Conservation (phyloP, 345 rosid species). For the Populus deltoides region DNA sequence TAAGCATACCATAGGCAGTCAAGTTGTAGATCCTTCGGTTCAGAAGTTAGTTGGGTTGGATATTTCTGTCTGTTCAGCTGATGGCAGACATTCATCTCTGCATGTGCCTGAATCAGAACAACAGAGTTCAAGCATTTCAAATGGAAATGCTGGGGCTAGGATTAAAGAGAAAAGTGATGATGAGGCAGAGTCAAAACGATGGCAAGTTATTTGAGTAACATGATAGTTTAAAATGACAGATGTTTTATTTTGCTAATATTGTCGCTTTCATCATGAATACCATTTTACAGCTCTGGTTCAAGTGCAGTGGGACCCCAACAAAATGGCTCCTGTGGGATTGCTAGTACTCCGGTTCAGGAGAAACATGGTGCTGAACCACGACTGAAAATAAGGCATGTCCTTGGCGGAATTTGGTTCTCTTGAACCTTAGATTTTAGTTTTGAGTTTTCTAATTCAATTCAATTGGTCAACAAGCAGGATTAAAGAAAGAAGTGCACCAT, state of each 20-base stretch:
- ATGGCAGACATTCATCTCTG: slow-evolving; percentile 1
- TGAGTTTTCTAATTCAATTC: background rate
- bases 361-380: slow-evolving; percentile 6
- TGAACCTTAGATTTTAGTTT: background rate
- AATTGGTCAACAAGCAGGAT: slow-evolving; percentile 4
- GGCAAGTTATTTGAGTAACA: slow-evolving; percentile 10
- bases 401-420: background rate
- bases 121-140: slow-evolving; percentile 21
- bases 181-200: background rate
- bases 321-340: background rate
- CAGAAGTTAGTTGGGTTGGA: background rate
- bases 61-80: background rate
- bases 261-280: background rate
- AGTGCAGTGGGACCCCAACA: background rate
- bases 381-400: slow-evolving; percentile 8
- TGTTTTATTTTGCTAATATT: background rate
- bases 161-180: slow-evolving; percentile 2
- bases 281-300: slow-evolving; percentile 3
- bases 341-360: slow-evolving; percentile 9
- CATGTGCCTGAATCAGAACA: slow-evolving; percentile 15
- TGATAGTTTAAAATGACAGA: background rate
- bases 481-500: background rate
- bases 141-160: slow-evolving; percentile 4
- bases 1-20: background rate
- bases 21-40: background rate